phyloP scores from a whole-genome alignment of 805 yeast genomes.

The Isabelozyma heimii region DNA sequence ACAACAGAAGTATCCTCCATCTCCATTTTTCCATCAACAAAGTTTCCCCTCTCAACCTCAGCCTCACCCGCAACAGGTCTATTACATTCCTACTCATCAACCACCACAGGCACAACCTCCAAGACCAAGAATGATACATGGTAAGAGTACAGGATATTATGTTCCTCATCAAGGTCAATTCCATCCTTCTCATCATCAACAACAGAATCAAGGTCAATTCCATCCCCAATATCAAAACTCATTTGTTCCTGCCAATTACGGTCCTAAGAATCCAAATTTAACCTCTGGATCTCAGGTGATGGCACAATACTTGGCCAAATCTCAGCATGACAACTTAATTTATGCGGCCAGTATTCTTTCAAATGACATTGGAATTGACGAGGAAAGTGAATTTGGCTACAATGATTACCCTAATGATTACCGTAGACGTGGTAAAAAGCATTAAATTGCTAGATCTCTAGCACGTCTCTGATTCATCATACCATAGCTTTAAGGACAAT shows the following conservation, averaged over 20 bases:
- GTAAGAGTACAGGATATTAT: conserved; percentile 6
- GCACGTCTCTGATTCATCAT: too few relatives aligned
- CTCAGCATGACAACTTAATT: conserved; percentile 58
- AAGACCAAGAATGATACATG: conserved; percentile 2
- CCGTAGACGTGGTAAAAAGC: neutral
- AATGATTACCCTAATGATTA: neutral
- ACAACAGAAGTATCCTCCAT: conserved; percentile 4
- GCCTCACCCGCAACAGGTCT: conserved; percentile 9
- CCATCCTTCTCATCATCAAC: conserved; percentile 5
- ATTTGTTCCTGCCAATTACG: neutral
- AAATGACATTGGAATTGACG: conserved; percentile 16
- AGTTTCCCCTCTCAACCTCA: conserved; percentile 2
- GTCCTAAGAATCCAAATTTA: conserved; percentile 8
- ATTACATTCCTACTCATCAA: conserved; percentile 5
- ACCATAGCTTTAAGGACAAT: too few relatives aligned
- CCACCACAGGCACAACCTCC: conserved; percentile 3
- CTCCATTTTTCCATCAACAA: conserved; percentile 11
- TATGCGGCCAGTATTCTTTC: conserved; percentile 34
- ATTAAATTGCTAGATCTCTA: too few relatives aligned
- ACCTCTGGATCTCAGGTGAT: conserved; percentile 67
- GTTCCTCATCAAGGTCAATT: conserved; percentile 6
- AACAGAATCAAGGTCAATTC: neutral
- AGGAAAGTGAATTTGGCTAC: conserved; percentile 2
- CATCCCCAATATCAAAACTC: conserved; percentile 5
- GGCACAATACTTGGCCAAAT: conserved; percentile 76